Base-by-base conservation (phyloP, 2,329 filamentous ascomycete species). In the Arthrocladium fulminans region DNA sequence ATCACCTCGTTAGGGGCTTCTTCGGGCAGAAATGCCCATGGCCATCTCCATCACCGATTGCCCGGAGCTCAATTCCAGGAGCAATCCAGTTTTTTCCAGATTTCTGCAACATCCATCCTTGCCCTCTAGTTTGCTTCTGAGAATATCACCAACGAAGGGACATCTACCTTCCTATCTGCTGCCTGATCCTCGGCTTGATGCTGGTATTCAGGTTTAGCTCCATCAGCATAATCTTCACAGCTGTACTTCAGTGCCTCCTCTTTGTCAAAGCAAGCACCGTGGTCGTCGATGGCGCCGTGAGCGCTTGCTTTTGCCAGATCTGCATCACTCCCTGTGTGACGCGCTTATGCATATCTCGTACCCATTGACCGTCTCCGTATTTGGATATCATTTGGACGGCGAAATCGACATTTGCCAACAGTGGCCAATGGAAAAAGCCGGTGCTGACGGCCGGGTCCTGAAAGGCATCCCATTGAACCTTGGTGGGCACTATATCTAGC, bases 401-500 rank as follows among this genome's bases (percentile, higher is more conserved):
- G 0, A 69, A 48, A 4, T 69, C 63, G 4, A 65, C 61, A 27
- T 72, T 71, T 9, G 73, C 73, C 6, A 77, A 64, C 32, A 77
- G 66, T 2, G 73, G 65, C 73, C 73, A 76, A 61, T 76, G 73
- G 57, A 69, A 75, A 55, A 69, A 70, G 1, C 60, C 62, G 3
- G 57, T 57, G n/a, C 62, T 59, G 15, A 65, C 63, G 1, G 54
- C 53, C 7, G 71, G 65, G 44, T 67, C 55, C 5, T 61, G 48
- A 51, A 73, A 71, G 2, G 60, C 61, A 3, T 59, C 51, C 68
- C 71, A 76, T 60, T 74, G 71, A 3, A 63, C 61, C 17, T 64
- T 55, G 4, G 72, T 74, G 4, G 72, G 73, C 2, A 76, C 65
- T 50, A 75, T 75, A 57, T 76, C 73, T 15, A 74, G 60, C 12